These are phyloP conservation scores for Jaltomata sinuosa DNA, from an alignment of 257 asterid genomes.

Conservation along the genomic window DNA sequence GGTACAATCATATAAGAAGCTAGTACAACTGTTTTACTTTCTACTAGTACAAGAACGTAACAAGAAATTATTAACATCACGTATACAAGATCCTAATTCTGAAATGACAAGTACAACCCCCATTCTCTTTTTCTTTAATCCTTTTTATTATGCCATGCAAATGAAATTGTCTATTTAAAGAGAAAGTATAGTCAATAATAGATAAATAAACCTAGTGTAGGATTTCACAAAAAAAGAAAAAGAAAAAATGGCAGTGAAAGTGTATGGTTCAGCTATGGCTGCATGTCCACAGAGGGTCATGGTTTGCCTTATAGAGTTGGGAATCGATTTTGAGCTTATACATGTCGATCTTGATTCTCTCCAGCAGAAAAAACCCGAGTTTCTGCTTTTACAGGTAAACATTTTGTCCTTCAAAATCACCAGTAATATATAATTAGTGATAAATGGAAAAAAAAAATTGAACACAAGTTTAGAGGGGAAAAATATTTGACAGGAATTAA, in stretches of 20 bases:
- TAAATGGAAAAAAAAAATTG: not conserved
- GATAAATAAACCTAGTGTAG: not conserved
- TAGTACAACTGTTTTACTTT: no score
- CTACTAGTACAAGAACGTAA: no score
- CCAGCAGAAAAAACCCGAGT: conserved; percentile 47
- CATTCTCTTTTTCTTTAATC: not conserved
- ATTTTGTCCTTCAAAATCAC: not conserved
- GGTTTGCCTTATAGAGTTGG: conserved; percentile 53
- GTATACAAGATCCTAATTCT: not conserved
- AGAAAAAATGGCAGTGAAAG: conserved; percentile 54
- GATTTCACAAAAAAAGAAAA: not conserved
- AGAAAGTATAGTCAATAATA: not conserved
- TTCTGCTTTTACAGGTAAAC: conserved; percentile 47
- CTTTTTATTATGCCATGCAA: not conserved
- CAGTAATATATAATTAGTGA: not conserved
- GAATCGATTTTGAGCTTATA: conserved; percentile 42
- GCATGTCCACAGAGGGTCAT: conserved; percentile 78
- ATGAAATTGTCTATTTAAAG: not conserved
- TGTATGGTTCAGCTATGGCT: conserved; percentile 53
- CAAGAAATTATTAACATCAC: no score
- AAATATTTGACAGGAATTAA: not conserved
- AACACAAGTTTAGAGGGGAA: not conserved
- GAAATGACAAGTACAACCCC: conserved; percentile 24
- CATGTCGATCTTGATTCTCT: conserved; percentile 44
- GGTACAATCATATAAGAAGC: no score